Evolutionary conservation across 331 rosid genomes (phyloP), one percentile per base, ranked within the genome.

Genomic region (Saraca asoca): DNA sequence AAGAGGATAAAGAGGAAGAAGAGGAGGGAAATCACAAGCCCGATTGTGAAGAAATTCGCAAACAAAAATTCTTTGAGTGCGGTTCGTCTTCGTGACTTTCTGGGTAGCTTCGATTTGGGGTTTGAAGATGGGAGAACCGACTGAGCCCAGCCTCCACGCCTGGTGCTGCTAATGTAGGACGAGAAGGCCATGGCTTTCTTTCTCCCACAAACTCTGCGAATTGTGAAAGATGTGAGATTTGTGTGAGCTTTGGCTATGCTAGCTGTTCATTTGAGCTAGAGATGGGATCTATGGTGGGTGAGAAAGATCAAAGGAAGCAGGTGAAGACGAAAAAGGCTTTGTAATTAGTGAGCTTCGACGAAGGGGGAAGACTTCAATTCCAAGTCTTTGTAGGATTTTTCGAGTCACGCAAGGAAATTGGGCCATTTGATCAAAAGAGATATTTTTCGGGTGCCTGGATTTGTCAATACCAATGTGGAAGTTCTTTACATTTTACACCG

Each of bases 41-140:
- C 96, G 79, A 94, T 75, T 34, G 85, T 57, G 85, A 94, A 94
- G 90, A 94, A 86, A 79, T 94, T 90, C 0, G 81, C 66, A 60
- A 79, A 81, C 73, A 94, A 33, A 77, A 90, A 94, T 75, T 94
- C 97, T 65, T 73, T 83, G 7, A 94, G 51, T 35, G 75, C 71
- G 0, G 82, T 14, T 64, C 99, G 79, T 31, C 79, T 71, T 24
- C 88, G 91, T 20, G 76, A 44, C 75, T 84, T 94, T 31, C 98
- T 73, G 75, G 82, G 62, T 20, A 62, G 39, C 78, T 90, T 93
- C 1, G 96, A 69, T 90, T 86, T 94, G 66, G 99, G 61, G 66
- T 71, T 79, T 6, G 94, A 73, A 3, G 87, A 89, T 0, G 98
- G 98, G 7, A 92, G 88, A 66, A 78, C 62, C 51, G 85, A 78